A percentile compares a stretch with the other conserved stretches of the same genome.
These are phyloP conservation scores for Boletus tylopilopsis DNA, from an alignment of 768 basidiomycete species.

Conservation along the genomic window DNA sequence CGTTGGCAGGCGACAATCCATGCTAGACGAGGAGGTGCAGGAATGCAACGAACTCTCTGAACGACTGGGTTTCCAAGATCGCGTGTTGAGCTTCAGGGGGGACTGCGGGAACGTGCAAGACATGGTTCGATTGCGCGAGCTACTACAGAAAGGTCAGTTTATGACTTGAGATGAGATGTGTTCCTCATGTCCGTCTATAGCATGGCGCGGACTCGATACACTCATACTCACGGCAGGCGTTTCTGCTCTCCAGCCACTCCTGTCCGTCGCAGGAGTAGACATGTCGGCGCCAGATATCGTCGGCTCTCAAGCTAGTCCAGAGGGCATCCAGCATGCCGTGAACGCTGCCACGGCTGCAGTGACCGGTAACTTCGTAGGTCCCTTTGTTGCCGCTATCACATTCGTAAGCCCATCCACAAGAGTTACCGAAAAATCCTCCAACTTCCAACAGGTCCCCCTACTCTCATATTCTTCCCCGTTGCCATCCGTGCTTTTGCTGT, in stretches of 20 bases:
- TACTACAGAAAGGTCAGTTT: conserved; percentile 48
- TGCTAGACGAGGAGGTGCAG: conserved; percentile 53
- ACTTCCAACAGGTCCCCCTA: conserved; percentile 61
- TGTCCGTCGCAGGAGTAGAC: conserved; percentile 63
- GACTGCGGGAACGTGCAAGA: conserved; percentile 68
- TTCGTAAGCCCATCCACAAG: conserved; percentile 47
- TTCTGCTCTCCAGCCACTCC: conserved; percentile 72
- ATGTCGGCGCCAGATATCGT: conserved; percentile 25
- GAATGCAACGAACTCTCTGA: conserved; percentile 47
- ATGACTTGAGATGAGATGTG: neutral
- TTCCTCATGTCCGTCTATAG: conserved; percentile 36
- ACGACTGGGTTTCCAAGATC: conserved; percentile 19
- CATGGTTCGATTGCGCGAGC: conserved; percentile 55
- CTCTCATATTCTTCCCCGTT: conserved; percentile 58
- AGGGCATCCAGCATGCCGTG: conserved; percentile 58
- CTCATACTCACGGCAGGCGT: conserved; percentile 81
- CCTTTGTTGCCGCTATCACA: conserved; percentile 63
- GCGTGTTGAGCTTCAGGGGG: conserved; percentile 49
- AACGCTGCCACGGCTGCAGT: conserved; percentile 55
- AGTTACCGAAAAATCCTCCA: neutral
- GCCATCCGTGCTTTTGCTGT: conserved; percentile 76
- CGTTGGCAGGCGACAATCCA: conserved; percentile 58
- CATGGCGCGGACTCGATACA: conserved; percentile 82
- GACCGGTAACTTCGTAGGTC: conserved; percentile 66
- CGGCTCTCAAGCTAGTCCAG: conserved; percentile 39